Evolutionary conservation across 805 yeast genomes (phyloP).

Genomic region (Metschnikowia koreensis): DNA sequence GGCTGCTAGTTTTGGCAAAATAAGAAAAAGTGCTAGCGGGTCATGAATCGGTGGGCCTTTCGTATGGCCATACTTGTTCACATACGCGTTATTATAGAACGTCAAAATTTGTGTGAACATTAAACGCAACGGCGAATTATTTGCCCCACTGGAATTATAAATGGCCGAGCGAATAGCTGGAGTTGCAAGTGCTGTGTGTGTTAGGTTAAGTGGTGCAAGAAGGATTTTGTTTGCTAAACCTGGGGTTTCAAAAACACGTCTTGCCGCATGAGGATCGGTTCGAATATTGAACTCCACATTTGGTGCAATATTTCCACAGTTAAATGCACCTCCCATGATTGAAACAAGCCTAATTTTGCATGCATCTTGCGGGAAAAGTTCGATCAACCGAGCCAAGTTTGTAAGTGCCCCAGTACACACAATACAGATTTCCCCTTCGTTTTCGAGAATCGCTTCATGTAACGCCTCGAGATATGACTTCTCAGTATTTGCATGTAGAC

Average conservation of each 20-base stretch:
- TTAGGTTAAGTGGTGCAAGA: slow-evolving; percentile 65
- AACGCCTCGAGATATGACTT: slow-evolving; percentile 36
- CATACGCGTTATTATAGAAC: slow-evolving; percentile 14
- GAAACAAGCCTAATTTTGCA: slow-evolving; percentile 51
- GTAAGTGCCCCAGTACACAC: slow-evolving; percentile 81
- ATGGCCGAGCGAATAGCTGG: slow-evolving; percentile 22
- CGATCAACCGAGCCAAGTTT: slow-evolving; percentile 58
- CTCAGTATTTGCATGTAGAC: slow-evolving; percentile 23
- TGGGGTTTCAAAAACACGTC: slow-evolving; percentile 48
- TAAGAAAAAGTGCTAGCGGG: slow-evolving; percentile 17
- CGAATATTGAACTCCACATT: slow-evolving; percentile 74
- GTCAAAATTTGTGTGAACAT: slow-evolving; percentile 12
- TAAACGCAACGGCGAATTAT: slow-evolving; percentile 9
- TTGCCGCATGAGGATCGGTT: slow-evolving; percentile 77
- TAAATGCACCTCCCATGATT: slow-evolving; percentile 75
- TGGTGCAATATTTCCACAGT: slow-evolving; percentile 49
- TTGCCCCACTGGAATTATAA: slow-evolving; percentile 13
- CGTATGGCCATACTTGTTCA: slow-evolving; percentile 5
- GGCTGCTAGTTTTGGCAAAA: slow-evolving; percentile 14
- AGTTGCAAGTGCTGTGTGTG: slow-evolving; percentile 60
- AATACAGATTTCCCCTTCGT: slow-evolving; percentile 52
- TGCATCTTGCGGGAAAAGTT: slow-evolving; percentile 52
- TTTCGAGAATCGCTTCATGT: slow-evolving; percentile 38
- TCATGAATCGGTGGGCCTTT: slow-evolving; percentile 21
- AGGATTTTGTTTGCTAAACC: slow-evolving; percentile 48